Evolutionary conservation across 352 stramenopile species (phyloP).

Genomic region (Peronospora destructor): DNA sequence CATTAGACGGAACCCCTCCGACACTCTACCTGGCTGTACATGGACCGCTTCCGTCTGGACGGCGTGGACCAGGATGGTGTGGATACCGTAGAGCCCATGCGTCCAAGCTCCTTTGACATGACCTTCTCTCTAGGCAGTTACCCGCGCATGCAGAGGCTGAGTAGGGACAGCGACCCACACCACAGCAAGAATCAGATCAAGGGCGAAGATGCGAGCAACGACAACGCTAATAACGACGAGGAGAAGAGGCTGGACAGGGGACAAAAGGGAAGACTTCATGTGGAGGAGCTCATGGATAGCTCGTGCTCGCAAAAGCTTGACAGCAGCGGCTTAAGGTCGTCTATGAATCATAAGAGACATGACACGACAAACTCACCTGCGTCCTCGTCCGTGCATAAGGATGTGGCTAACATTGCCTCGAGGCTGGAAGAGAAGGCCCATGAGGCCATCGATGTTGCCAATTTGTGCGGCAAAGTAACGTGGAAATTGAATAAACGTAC

Average conservation of each 20-base stretch:
- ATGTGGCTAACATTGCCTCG: slow-evolving; percentile 44
- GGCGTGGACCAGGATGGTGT: slow-evolving; percentile 70
- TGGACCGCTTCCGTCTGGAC: slow-evolving; percentile 80
- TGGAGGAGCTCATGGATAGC: slow-evolving; percentile 32
- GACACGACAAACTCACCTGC: slow-evolving; percentile 23
- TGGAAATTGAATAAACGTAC: slow-evolving; percentile 72
- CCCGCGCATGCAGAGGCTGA: slow-evolving; percentile 22
- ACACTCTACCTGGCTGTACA: slow-evolving; percentile 13
- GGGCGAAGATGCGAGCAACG: slow-evolving; percentile 15
- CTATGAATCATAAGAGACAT: slow-evolving; percentile 10
- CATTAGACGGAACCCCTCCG: not conserved
- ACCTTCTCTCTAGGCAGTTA: slow-evolving; percentile 72
- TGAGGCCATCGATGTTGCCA: slow-evolving; percentile 53
- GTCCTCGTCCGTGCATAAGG: slow-evolving; percentile 28
- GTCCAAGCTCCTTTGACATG: slow-evolving; percentile 85
- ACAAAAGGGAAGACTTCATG: slow-evolving; percentile 43
- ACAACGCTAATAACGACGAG: slow-evolving; percentile 5
- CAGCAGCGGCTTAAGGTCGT: slow-evolving; percentile 6
- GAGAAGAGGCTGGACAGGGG: slow-evolving; percentile 17
- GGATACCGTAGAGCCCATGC: slow-evolving; percentile 79
- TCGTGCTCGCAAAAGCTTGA: slow-evolving; percentile 16
- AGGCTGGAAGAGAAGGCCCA: slow-evolving; percentile 72
- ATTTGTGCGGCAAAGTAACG: slow-evolving; percentile 45
- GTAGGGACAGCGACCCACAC: slow-evolving; percentile 24
- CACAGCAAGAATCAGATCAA: slow-evolving; percentile 21